Conservation (phyloP, 1,284 basidiomycete genomes). For the Crucibulum parvulum region DNA sequence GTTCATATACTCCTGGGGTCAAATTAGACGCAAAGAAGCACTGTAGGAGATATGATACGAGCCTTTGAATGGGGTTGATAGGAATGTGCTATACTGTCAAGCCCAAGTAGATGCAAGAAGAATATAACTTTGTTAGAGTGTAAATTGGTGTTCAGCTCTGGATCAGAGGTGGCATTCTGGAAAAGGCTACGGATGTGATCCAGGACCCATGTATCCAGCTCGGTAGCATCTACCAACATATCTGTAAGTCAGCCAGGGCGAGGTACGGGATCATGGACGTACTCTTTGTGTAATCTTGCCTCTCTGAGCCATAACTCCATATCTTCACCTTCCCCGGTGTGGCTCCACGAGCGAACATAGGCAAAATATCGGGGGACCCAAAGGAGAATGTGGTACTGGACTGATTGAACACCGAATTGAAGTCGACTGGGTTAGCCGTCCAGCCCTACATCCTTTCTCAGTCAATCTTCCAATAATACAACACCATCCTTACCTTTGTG, state of each 20-base stretch:
- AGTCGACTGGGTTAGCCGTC: conserved; percentile 90
- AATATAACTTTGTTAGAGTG: conserved; percentile 72
- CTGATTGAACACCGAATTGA: conserved; percentile 91
- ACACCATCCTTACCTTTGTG: conserved; percentile 63
- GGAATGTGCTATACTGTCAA: conserved; percentile 90
- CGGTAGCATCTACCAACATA: conserved; percentile 68
- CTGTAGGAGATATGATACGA: neutral
- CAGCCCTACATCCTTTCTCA: conserved; percentile 63
- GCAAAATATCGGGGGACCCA: conserved; percentile 89
- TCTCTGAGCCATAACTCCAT: conserved; percentile 82
- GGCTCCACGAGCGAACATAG: conserved; percentile 87
- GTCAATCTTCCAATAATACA: neutral
- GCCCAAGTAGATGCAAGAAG: conserved; percentile 85
- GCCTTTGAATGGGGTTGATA: conserved; percentile 87
- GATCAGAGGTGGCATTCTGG: conserved; percentile 64
- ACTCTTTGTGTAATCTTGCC: conserved; percentile 89
- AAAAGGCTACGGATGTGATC: conserved; percentile 69
- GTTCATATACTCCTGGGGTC: conserved; percentile 79
- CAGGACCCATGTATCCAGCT: conserved; percentile 84
- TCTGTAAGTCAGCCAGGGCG: neutral
- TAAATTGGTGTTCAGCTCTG: conserved; percentile 54
- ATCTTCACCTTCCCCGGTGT: conserved; percentile 73
- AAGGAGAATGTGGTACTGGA: conserved; percentile 84
- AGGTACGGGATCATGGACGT: neutral
- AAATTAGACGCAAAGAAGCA: neutral